Conservation (phyloP, 2,329 filamentous ascomycete species). For the Erysiphe neolycopersici region DNA sequence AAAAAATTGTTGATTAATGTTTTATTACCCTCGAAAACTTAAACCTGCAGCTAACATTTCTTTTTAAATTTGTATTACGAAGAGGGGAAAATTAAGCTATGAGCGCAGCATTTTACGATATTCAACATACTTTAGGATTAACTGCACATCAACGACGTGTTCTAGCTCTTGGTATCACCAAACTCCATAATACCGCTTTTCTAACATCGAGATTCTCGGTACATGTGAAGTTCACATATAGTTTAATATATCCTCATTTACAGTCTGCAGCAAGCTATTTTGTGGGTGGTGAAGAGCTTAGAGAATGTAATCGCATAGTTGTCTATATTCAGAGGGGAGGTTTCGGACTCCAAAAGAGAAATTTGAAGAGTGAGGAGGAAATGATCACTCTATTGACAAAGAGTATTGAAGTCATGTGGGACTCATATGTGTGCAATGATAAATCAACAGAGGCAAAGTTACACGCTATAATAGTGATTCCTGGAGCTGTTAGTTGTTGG, state of each 20-base stretch:
- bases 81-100: background rate
- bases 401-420: background rate
- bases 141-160: background rate
- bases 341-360: background rate
- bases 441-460: background rate
- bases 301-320: background rate
- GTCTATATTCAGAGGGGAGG: background rate
- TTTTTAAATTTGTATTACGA: background rate
- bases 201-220: background rate
- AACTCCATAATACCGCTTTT: background rate
- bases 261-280: background rate
- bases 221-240: background rate
- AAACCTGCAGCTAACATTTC: background rate
- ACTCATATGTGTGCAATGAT: background rate
- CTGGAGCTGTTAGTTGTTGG: background rate
- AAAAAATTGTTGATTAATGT: background rate
- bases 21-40: background rate
- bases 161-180: background rate
- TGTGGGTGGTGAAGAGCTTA: background rate
- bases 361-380: background rate
- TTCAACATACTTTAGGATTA: background rate
- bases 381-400: background rate
- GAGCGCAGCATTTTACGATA: background rate
- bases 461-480: background rate
- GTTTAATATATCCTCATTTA: background rate